Evolutionary conservation across 108 stramenopile genomes (phyloP), one percentile per base, ranked within the genome.

Genomic region (Discostella stelligeroides): DNA sequence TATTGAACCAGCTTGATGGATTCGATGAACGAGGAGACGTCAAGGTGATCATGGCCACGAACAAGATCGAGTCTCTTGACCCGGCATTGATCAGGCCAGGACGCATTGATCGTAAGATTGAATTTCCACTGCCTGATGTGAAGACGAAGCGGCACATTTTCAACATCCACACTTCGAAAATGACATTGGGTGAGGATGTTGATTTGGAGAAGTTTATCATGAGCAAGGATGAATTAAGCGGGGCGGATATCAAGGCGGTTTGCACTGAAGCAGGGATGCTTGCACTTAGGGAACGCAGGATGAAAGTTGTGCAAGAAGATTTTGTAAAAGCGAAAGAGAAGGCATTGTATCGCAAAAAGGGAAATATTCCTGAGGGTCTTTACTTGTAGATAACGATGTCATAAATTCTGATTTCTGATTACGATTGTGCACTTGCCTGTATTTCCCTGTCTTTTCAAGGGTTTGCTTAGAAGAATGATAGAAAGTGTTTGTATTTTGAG

Each of bases 1-100:
- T 99, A 0, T 82, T 99, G 43, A 98, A 98, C 84, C 99, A 99
- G 84, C 86, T 99, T 48, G 99, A 99, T 77, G 99, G 99, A 9
- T 99, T 99, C 73, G 99, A 98, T 61, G 97, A 98, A 75, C 86
- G 98, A 8, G 94, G 95, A 1, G 98, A 98, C 63, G 97, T 99
- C 71, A 99, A 99, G 89, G 98, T 99, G 69, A 98, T 99, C 77
- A 98, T 98, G 99, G 99, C 99, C 21, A 99, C 99, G 28, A 99
- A 99, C 81, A 91, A 92, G 67, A 98, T 98, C 72, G 99, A 99
- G 72, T 82, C 79, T n/a, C 80, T 99, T 29, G 99, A 99, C 79
- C 99, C 99, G 4, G 99, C 99, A 15, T 76, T 99, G 46, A 98
- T 99, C 72, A 92, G 99, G 40, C 98, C 99, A 9, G 99, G 99